Evolutionary conservation across 768 basidiomycete species (phyloP).

Genomic region (Holtermannia corniformis): DNA sequence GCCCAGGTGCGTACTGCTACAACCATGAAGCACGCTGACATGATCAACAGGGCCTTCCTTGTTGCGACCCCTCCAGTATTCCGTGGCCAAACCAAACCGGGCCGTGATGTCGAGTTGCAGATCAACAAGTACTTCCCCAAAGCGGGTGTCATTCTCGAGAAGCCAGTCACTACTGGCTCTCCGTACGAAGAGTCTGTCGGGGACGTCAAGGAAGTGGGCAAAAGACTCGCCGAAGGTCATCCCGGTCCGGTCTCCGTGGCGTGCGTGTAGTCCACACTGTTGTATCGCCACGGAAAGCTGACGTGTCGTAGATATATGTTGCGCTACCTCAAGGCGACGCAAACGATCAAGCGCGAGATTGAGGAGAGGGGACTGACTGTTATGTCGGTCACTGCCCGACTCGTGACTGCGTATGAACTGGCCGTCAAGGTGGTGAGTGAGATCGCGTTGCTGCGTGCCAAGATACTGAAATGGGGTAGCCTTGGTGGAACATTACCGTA

Average conservation of each 20-base stretch:
- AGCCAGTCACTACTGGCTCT: constrained; percentile 76
- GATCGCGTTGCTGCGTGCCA: not conserved
- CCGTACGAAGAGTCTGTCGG: constrained; percentile 39
- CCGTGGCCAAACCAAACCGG: constrained; percentile 61
- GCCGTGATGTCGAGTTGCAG: constrained; percentile 75
- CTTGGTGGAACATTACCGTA: not conserved
- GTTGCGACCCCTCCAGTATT: constrained; percentile 85
- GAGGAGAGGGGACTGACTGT: constrained; percentile 85
- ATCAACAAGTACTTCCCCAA: constrained; percentile 76
- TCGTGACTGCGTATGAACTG: constrained; percentile 25
- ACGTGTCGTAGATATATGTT: constrained; percentile 56
- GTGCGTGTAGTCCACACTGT: constrained; percentile 14
- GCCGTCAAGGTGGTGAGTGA: constrained; percentile 27
- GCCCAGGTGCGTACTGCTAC: not conserved
- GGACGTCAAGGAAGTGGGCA: constrained; percentile 61
- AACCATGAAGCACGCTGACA: not conserved
- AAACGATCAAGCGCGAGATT: constrained; percentile 91
- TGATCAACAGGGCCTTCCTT: constrained; percentile 57
- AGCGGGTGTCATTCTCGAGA: constrained; percentile 79
- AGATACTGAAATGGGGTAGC: not conserved
- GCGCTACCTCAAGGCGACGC: constrained; percentile 80
- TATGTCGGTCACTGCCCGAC: constrained; percentile 28
- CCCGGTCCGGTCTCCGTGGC: constrained; percentile 73
- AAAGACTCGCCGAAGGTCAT: constrained; percentile 56
- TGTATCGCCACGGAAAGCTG: too few species aligned